phyloP scores from a whole-genome alignment of 331 rosid genomes.

The Phaseolus coccineus region DNA sequence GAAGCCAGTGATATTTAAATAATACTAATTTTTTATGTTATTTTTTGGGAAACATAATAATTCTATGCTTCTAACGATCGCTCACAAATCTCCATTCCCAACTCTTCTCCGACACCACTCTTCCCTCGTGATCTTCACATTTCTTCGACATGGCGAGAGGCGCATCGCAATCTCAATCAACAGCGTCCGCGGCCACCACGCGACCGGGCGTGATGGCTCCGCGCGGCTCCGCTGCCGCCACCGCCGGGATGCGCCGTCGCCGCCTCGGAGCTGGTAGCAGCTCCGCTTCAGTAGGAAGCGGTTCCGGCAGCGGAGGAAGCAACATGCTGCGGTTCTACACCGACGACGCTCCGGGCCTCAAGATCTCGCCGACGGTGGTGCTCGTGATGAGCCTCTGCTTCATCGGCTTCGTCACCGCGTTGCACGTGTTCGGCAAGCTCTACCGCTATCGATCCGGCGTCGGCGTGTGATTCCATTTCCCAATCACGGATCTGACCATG shows the following conservation, averaged over 20 bases:
- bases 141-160: conserved; percentile 67
- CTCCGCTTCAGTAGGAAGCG: conserved; percentile 47
- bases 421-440: conserved; percentile 88
- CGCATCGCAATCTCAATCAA: conserved; percentile 74
- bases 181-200: conserved; percentile 50
- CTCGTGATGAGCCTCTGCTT: conserved; percentile 86
- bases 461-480: conserved; percentile 47
- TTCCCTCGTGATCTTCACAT: not conserved
- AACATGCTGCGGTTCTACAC: conserved; percentile 95
- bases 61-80: not conserved
- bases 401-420: conserved; percentile 84
- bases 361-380: conserved; percentile 83
- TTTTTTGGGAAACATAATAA: not conserved
- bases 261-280: conserved; percentile 50
- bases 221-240: conserved; percentile 86
- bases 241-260: conserved; percentile 89
- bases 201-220: conserved; percentile 82
- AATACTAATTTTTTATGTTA: not conserved
- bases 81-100: not conserved
- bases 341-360: conserved; percentile 84
- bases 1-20: not conserved
- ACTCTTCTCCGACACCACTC: not conserved
- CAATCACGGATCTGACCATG: not conserved
- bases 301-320: conserved; percentile 55
- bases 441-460: conserved; percentile 71